Base-by-base conservation (phyloP, 2,329 filamentous ascomycete genomes). In the Botrytis squamosa region DNA sequence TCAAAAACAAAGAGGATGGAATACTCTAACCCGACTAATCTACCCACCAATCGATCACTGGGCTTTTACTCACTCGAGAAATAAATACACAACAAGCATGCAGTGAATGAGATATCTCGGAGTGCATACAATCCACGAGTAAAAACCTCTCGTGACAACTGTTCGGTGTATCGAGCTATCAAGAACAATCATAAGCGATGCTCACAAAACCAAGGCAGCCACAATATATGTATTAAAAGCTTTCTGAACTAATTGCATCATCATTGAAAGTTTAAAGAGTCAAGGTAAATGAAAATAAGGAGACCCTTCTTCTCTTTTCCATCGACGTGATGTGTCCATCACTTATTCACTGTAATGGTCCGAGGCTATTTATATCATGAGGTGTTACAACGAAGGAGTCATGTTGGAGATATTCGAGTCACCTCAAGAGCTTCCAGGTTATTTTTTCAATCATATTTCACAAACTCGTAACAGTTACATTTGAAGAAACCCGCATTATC, bases 51-150 rank as follows among this genome's bases (percentile, higher is more conserved):
- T 29, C 3, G 4, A n/a, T 29, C 29, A 29, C 49, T n/a, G 9
- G 1, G 25, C 0, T 14, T 14, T n/a, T 2, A 0, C 25, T n/a
- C 12, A 52, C 4, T 7, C 1, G 49, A 14, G 1, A n/a, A 14
- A 14, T 29, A 29, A 29, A 29, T 29, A 29, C 29, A 14, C 10
- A 52, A n/a, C 4, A 4, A 52, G 10, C 12, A n/a, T n/a, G 3
- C 1, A 52, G 22, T 25, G 49, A 14, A n/a, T 5, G 22, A 52
- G 49, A n/a, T 25, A n/a, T 10, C 25, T 52, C 10, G 2, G 25
- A 12, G 10, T 14, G 25, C 10, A 4, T 52, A 14, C 10, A 52
- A 14, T 52, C 22, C 10, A 25, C 49, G 5, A 52, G 22, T 14
- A 52, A 14, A 14, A 52, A 52, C 0, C 22, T 52, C 9, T 4